Evolutionary conservation across 2,329 filamentous ascomycete species (phyloP), one percentile per base, ranked within the genome.

Genomic region (Fusarium mundagurra): DNA sequence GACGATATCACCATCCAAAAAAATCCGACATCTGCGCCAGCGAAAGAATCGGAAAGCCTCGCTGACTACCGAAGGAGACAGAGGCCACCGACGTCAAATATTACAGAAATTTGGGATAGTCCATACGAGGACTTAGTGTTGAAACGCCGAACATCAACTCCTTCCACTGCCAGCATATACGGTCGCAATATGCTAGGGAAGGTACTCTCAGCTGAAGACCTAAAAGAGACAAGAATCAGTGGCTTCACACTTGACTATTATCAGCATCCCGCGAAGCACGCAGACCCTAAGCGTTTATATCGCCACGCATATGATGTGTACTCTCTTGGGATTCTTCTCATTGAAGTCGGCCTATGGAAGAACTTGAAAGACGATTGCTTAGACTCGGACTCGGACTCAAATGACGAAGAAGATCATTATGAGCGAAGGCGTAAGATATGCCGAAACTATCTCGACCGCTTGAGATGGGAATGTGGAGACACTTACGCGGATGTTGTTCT

Each of bases 51-150:
- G 20, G 20, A 39, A 43, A 33, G 31, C 6, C 29, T 29, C 29
- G n/a, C n/a, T n/a, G 29, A 29, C 29, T 8, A 6, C 29, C 6
- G 29, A 29, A 29, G 8, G 29, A 29, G 29, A 29, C 29, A 29
- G 29, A 6, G 29, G 29, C 29, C 6, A 29, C 8, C 29, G 29
- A 6, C 29, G 29, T 29, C 29, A 29, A 6, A 29, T 29, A 6
- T 29, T 29, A 29, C 8, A 34, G 34, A 6, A 16, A 44, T 10
- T 17, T 44, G 41, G 41, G 0, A 0, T 44, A 44, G 10, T 24
- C 3, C 10, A 0, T 4, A 17, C n/a, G 16, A 7, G 6, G 39
- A 24, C 4, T 18, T 3, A 5, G 6, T 18, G 16, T 9, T 1
- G 3, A 27, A 0, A 27, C 43, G 6, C 0, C 7, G 3, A 45